These are phyloP conservation scores for Porphyrellus cyaneotinctus DNA, from an alignment of 768 basidiomycete genomes.

Conservation along the genomic window DNA sequence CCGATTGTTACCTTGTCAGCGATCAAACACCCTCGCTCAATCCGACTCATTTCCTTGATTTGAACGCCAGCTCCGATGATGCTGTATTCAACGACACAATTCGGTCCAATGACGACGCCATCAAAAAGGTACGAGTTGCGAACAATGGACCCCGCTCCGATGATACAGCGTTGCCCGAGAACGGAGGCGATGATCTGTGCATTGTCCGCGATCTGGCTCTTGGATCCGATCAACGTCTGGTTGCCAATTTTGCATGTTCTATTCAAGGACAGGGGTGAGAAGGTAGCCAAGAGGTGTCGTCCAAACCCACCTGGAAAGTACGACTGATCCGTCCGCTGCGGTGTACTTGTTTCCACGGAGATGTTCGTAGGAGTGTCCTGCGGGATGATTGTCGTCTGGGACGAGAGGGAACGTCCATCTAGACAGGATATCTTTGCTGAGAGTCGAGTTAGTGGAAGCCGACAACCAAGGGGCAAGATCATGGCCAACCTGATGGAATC, in stretches of 20 bases:
- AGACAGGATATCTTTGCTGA: conserved; percentile 87
- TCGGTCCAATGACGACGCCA: conserved; percentile 63
- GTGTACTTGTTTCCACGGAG: conserved; percentile 87
- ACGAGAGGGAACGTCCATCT: conserved; percentile 95
- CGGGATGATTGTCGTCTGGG: conserved; percentile 89
- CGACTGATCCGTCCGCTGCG: conserved; percentile 70
- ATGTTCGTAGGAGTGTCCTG: conserved; percentile 79
- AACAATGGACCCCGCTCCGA: conserved; percentile 69
- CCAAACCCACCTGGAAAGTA: conserved; percentile 69
- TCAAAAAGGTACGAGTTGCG: conserved; percentile 82
- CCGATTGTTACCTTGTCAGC: conserved; percentile 81
- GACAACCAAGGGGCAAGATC: neutral
- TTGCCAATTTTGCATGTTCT: conserved; percentile 82
- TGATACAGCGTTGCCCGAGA: conserved; percentile 68
- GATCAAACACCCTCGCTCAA: conserved; percentile 78
- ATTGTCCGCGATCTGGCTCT: conserved; percentile 61
- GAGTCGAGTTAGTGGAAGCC: neutral
- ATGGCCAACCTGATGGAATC: conserved; percentile 73
- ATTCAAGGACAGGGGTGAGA: neutral
- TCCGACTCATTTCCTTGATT: conserved; percentile 59
- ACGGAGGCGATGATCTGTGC: conserved; percentile 69
- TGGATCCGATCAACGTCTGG: conserved; percentile 83
- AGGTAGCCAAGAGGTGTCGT: neutral
- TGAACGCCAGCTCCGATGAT: conserved; percentile 78
- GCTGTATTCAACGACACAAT: conserved; percentile 68